Conservation (phyloP, 2,329 filamentous ascomycete species). For the Laburnicola sp. region DNA sequence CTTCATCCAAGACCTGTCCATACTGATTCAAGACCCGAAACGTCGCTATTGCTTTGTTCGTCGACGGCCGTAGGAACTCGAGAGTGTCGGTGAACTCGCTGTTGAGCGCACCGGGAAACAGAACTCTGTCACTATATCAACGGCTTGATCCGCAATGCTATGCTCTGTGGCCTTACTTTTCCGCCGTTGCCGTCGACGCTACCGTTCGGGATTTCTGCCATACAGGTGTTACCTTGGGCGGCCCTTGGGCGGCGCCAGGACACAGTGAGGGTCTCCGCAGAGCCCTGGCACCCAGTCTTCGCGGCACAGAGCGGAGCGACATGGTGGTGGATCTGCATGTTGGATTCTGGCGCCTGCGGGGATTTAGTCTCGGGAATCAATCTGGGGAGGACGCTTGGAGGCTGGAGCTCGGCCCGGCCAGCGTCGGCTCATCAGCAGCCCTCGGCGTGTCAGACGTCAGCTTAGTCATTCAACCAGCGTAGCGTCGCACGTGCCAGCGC, state of each 20-base stretch:
- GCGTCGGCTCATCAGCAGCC: slow-evolving; percentile 28
- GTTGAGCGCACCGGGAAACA: slow-evolving; percentile 92
- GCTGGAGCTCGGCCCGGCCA: slow-evolving; percentile 33
- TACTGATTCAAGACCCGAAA: slow-evolving; percentile 92
- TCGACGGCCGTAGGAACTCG: slow-evolving; percentile 73
- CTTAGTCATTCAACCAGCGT: slow-evolving; percentile 15
- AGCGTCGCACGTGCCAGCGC: slow-evolving; percentile 35
- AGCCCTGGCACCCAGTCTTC: slow-evolving; percentile 27
- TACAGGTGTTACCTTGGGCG: slow-evolving; percentile 14
- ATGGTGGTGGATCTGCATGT: slow-evolving; percentile 34
- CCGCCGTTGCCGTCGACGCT: slow-evolving; percentile 61
- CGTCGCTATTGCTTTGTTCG: slow-evolving; percentile 77
- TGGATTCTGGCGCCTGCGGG: slow-evolving; percentile 16
- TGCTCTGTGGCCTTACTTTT: slow-evolving; percentile 53
- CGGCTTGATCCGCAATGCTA: slow-evolving; percentile 5
- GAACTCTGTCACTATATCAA: slow-evolving; percentile 49
- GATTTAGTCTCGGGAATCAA: slow-evolving; percentile 24
- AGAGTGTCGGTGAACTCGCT: slow-evolving; percentile 86
- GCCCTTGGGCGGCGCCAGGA: slow-evolving; percentile 20
- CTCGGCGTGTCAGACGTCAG: slow-evolving; percentile 6
- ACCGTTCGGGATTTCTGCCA: slow-evolving; percentile 57
- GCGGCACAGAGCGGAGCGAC: slow-evolving; percentile 39
- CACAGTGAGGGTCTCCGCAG: slow-evolving; percentile 16
- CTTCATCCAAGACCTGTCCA: slow-evolving; percentile 76
- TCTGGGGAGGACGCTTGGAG: slow-evolving; percentile 31